Base-by-base conservation (phyloP, 352 stramenopile genomes). In the Globisporangium irregulare region DNA sequence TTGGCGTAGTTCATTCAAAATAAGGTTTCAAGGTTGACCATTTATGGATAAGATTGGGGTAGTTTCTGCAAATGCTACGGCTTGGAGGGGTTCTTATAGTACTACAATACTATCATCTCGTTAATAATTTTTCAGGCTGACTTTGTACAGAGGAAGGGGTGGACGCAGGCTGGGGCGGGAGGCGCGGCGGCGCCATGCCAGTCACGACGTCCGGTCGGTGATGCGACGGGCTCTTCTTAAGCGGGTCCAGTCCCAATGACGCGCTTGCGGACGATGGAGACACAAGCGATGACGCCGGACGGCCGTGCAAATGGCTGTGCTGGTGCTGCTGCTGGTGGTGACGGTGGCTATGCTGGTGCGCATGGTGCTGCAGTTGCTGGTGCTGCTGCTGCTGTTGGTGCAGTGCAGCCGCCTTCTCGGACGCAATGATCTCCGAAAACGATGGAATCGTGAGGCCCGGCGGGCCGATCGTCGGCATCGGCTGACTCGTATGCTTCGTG, bases 331-430 rank as follows among this genome's bases (percentile, higher is more conserved):
- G 73, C 54, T 54, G 75, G 54, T 64, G 60, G 62, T 74, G 71
- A 66, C 73, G 67, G 24, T 60, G 72, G 43, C 67, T 71, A 22
- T 50, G 41, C 41, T 67, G 73, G 24, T 69, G 68, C 41, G 64
- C 65, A 36, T 76, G 68, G 34, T 78, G 74, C 59, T 86, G 72
- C 66, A 50, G 15, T 50, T 50, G 41, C 15, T 50, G 41, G n/a
- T 78, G 67, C 50, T 80, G 64, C 58, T 70, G 58, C 36, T 70
- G 66, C 20, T 65, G 46, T 6, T 62, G 65, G 8, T 66, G 50
- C 24, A 66, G 38, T n/a, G 66, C 50, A 7, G 51, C 38, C 20
- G 66, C 59, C 29, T 70, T 70, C 34, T 70, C 66, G n/a, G 66
- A 56, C 24, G 66, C 66, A 25, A 70, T 70, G 66, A 70, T 70